A percentile compares a stretch with the other conserved stretches of the same genome.
Conservation (phyloP, 2,329 filamentous ascomycete genomes). For the Didymella exigua region DNA sequence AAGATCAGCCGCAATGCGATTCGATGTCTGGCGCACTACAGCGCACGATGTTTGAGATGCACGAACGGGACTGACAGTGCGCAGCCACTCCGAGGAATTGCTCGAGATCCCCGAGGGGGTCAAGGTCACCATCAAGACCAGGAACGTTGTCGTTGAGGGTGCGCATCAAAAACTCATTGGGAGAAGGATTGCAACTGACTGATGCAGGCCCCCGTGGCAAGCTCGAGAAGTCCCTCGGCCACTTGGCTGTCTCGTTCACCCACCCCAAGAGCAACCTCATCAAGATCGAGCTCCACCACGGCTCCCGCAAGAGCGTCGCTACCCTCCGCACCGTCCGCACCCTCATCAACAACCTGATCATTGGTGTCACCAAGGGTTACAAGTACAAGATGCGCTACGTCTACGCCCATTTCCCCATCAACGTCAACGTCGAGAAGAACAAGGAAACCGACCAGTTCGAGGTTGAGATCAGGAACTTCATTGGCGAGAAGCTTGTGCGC, state of each 20-base stretch:
- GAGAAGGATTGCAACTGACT: slow-evolving; percentile 5
- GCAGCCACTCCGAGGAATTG: slow-evolving; percentile 85
- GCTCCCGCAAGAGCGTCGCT: slow-evolving; percentile 95
- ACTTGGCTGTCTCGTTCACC: slow-evolving; percentile 95
- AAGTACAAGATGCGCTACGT: slow-evolving; percentile 99
- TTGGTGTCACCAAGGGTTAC: slow-evolving; percentile 98
- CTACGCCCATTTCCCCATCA: slow-evolving; percentile 99
- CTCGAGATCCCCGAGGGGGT: slow-evolving; percentile 96
- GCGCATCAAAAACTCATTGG: slow-evolving; percentile 59
- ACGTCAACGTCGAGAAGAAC: slow-evolving; percentile 99
- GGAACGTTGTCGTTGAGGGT: slow-evolving; percentile 95
- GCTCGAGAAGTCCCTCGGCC: slow-evolving; percentile 94
- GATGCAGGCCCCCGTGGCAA: slow-evolving; percentile 63
- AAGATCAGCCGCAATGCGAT: slow-evolving; percentile 19
- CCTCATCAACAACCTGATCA: slow-evolving; percentile 98
- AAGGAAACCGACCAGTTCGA: slow-evolving; percentile 82
- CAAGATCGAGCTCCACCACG: slow-evolving; percentile 98
- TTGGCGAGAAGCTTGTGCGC: slow-evolving; percentile 96
- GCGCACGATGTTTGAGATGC: slow-evolving; percentile 14
- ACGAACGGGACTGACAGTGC: slow-evolving; percentile 39
- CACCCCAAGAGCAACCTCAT: slow-evolving; percentile 84
- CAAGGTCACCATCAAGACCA: slow-evolving; percentile 97
- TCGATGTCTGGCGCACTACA: slow-evolving; percentile 19
- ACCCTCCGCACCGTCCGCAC: slow-evolving; percentile 97
- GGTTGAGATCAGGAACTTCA: slow-evolving; percentile 89